These are phyloP conservation scores for Fibroporia radiculosa DNA, from an alignment of 768 basidiomycete genomes.

Conservation along the genomic window DNA sequence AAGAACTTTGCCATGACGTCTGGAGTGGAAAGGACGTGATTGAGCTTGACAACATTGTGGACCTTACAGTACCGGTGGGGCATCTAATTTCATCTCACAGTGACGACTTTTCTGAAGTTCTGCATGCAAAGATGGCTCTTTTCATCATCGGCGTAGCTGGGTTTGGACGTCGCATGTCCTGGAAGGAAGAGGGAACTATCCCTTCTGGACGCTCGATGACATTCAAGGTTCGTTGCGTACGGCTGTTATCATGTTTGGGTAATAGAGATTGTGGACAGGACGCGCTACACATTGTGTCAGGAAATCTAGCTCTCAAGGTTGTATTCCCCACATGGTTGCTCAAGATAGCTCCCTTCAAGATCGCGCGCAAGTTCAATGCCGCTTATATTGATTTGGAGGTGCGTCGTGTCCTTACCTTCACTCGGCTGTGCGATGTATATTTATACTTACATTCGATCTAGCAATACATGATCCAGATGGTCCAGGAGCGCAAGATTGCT, in stretches of 20 bases:
- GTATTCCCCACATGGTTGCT: constrained; percentile 19
- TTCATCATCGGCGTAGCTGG: constrained; percentile 49
- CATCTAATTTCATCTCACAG: not conserved
- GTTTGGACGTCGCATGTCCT: constrained; percentile 43
- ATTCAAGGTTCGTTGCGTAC: constrained; percentile 13
- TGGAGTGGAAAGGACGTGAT: constrained; percentile 37
- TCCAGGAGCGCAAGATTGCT: constrained; percentile 30
- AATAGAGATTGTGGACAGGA: constrained; percentile 9
- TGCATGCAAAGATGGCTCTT: constrained; percentile 37
- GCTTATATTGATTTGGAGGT: constrained; percentile 24
- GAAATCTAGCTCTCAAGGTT: constrained; percentile 14
- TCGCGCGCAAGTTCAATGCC: constrained; percentile 12
- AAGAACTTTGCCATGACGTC: constrained; percentile 29
- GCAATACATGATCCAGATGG: constrained; percentile 47
- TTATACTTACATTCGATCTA: constrained; percentile 8
- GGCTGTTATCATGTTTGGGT: not conserved
- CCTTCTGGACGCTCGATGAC: constrained; percentile 11
- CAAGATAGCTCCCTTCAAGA: constrained; percentile 9
- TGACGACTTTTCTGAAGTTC: not conserved
- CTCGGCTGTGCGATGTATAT: not conserved
- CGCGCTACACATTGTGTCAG: constrained; percentile 19
- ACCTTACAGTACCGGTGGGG: constrained; percentile 45
- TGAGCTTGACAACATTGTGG: constrained; percentile 35
- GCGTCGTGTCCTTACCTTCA: not conserved
- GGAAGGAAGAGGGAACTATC: constrained; percentile 21